Evolutionary conservation across 805 yeast genomes (phyloP).

Genomic region (Yarrowia yakushimensis): DNA sequence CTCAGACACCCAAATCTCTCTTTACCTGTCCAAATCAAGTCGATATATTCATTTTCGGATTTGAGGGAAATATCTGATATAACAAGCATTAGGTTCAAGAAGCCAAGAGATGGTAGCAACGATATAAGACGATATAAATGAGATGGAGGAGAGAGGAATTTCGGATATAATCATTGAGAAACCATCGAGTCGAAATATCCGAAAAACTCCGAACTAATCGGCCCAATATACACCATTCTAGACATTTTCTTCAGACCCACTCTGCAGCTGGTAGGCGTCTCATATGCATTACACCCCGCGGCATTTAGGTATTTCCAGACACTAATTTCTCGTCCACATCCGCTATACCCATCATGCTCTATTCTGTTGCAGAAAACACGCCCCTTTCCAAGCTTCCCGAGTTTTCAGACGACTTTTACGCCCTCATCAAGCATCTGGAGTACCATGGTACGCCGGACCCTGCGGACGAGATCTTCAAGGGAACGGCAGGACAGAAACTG

Average conservation of each 20-base stretch:
- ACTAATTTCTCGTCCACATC: background rate
- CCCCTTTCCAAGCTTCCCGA: background rate
- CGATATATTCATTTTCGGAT: background rate
- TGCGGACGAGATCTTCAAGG: constrained; percentile 8
- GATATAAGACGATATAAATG: background rate
- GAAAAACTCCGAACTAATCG: background rate
- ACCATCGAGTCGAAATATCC: background rate
- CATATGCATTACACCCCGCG: constrained; percentile 20
- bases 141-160: background rate
- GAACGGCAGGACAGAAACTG: background rate
- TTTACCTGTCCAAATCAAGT: no score
- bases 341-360: background rate
- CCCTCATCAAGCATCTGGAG: background rate
- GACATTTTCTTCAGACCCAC: background rate
- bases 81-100: background rate
- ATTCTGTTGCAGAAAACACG: constrained; percentile 4
- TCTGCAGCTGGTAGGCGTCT: background rate
- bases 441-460: background rate
- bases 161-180: no score
- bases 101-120: background rate
- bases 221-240: no score
- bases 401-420: constrained; percentile 12
- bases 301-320: constrained; percentile 2
- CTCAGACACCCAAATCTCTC: no score
- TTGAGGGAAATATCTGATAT: constrained; percentile 11